Percentiles rank a stretch among this genome's conserved stretches.
Conservation (phyloP, 352 stramenopile genomes). For the Pythium phragmitis region DNA sequence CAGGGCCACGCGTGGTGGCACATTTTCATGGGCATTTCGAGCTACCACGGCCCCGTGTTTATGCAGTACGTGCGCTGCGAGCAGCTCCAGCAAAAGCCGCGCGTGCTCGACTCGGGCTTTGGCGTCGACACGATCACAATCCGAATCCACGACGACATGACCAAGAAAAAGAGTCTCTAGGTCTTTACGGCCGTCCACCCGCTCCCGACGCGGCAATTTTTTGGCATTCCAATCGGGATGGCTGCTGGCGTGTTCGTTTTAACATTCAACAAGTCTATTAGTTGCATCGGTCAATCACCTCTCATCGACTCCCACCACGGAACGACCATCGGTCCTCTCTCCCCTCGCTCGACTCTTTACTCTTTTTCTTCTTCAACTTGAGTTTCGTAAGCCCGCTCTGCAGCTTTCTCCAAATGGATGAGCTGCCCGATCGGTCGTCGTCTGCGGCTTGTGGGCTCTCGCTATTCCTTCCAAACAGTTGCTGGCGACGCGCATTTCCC, state of each 20-base stretch:
- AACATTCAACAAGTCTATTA: too few species aligned
- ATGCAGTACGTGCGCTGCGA: constrained; percentile 87
- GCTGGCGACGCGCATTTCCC: constrained; percentile 60
- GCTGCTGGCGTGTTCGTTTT: too few species aligned
- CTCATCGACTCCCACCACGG: constrained; percentile 10
- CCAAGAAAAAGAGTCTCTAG: constrained; percentile 4
- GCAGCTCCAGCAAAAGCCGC: constrained; percentile 61
- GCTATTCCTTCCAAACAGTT: constrained; percentile 65
- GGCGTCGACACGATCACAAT: constrained; percentile 75
- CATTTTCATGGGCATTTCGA: constrained; percentile 79
- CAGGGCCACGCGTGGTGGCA: constrained; percentile 87
- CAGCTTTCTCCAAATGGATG: constrained; percentile 72
- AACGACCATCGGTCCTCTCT: constrained; percentile 19
- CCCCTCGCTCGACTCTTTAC: constrained; percentile 7
- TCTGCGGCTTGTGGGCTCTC: constrained; percentile 42
- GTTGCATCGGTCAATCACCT: too few species aligned
- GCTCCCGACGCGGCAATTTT: too few species aligned
- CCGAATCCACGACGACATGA: constrained; percentile 21
- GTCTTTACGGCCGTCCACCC: too few species aligned
- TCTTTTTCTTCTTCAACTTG: constrained; percentile 59
- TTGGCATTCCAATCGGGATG: too few species aligned
- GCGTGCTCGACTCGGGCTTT: constrained; percentile 48
- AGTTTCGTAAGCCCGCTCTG: constrained; percentile 71
- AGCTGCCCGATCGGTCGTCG: constrained; percentile 32
- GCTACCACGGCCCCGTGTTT: constrained; percentile 78